Base-by-base conservation (phyloP, 2,329 filamentous ascomycete species). In the Phaeosphaeriaceae sp. region DNA sequence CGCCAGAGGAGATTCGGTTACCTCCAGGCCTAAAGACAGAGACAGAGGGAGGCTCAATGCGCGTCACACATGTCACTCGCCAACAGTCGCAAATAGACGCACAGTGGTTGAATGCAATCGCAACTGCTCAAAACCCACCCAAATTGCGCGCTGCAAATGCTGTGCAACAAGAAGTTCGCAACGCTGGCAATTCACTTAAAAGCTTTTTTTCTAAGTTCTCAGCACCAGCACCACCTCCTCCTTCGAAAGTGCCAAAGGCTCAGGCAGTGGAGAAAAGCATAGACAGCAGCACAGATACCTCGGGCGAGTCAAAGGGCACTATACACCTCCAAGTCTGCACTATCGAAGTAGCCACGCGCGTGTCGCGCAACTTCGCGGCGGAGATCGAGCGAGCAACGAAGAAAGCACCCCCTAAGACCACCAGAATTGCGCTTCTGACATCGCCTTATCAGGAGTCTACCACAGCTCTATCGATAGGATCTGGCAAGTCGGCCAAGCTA, bases 321-420 rank as follows among this genome's bases (percentile, higher is more conserved):
- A 94, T 98, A 30, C 98, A 97, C 75, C 82, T 99, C 21, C 87
- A 93, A 50, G 91, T 97, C 21, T 97, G 91, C 49, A 94, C 93
- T 9, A 94, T 94, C 28, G 86, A 87, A 48, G 89, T 98, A 30
- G 86, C 88, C 67, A 97, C 94, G 0, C 91, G 86, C 49, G 89
- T 97, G 0, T 83, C 86, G 21, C 80, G 86, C 28, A 87, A 84
- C 42, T 93, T 98, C 69, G 89, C 93, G 2, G 85, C 89, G 1
- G 96, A 99, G 75, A 86, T 99, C 11, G 93, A 98, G 79, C 88
- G 96, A 61, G 95, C 96, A 17, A 99, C 96, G 0, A 97, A 98
- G 80, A 99, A 99, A 73, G 92, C 94, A 2, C 95, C 96, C 0
- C 95, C 95, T 0, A 97, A 93, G 74, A 86, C 86, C 11, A 96